Evolutionary conservation across 1,139 yeast species (phyloP), one percentile per base, ranked within the genome.

Genomic region (Candida sojae): DNA sequence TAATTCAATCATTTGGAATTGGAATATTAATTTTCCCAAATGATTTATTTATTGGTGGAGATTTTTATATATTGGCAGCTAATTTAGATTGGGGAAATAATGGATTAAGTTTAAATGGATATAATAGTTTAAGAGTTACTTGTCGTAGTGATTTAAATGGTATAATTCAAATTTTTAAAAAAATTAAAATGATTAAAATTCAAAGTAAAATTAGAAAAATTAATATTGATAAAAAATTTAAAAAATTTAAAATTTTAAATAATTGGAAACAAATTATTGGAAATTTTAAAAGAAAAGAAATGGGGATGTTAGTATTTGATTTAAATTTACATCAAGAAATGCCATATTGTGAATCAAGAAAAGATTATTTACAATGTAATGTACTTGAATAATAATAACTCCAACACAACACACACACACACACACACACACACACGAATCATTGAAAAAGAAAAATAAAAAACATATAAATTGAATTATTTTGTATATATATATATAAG

Each of bases 281-380:
- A 0, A 49, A 44, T 38, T 28, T 46, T 26, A 49, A 43, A 17
- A 34, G 43, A 11, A 48, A 48, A 37, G 41, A 48, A 13, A 39
- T 53, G 23, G 57, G 57, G 2, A 43, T 51, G 29, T 37, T 52
- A 21, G 49, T 53, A 12, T 45, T 52, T 32, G 53, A 53, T 44
- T 31, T 39, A 28, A 45, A 42, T 29, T 38, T 39, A 11, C 35
- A 47, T 41, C 46, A 46, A 6, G 49, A 51, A 25, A 37, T 39
- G 34, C 57, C 54, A 4, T 49, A 46, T 45, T 53, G 57, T 43
- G 57, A 53, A 43, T 43, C 50, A 21, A 39, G 57, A 38, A 23
- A 28, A n/a, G 48, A 48, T 6, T 33, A 43, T 36, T 31, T 53
- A 34, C 42, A 32, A 42, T 53, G 56, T 34, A 46, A 42, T 32